Percentiles rank a stretch among this genome's conserved stretches.
These are phyloP conservation scores for Pichia terricola DNA, from an alignment of 1,139 yeast genomes.

Conservation along the genomic window DNA sequence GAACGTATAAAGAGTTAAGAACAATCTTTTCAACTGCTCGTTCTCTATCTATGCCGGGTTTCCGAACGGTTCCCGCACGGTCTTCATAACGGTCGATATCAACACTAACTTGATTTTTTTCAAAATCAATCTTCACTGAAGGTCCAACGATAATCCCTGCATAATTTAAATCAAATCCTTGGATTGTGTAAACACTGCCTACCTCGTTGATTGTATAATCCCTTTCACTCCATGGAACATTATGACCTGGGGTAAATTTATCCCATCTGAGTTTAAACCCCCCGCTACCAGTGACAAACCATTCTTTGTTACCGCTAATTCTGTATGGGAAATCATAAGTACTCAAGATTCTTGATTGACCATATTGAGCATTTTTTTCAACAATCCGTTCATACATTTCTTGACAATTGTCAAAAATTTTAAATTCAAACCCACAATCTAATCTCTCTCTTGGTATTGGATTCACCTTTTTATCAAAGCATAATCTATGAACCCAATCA, in stretches of 20 bases:
- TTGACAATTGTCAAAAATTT: conserved; percentile 31
- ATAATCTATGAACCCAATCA: conserved; percentile 29
- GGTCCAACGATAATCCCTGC: conserved; percentile 35
- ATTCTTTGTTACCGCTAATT: conserved; percentile 25
- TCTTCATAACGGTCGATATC: conserved; percentile 31
- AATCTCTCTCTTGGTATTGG: conserved; percentile 23
- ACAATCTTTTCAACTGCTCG: conserved; percentile 22
- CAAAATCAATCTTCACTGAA: conserved; percentile 18
- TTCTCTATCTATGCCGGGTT: conserved; percentile 24
- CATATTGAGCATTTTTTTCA: conserved; percentile 22
- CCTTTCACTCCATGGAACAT: conserved; percentile 34
- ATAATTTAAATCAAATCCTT: conserved; percentile 35
- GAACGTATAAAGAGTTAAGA: conserved; percentile 30
- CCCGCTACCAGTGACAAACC: conserved; percentile 31
- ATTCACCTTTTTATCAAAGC: conserved; percentile 25
- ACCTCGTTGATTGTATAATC: conserved; percentile 34
- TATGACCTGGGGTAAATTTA: conserved; percentile 29
- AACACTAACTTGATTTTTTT: conserved; percentile 11
- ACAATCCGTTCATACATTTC: conserved; percentile 28
- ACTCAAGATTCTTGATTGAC: conserved; percentile 31
- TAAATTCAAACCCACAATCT: conserved; percentile 26
- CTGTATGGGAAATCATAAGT: conserved; percentile 36
- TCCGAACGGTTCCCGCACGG: neutral
- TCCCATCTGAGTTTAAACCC: conserved; percentile 34
- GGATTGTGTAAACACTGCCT: conserved; percentile 35